phyloP scores from a whole-genome alignment of 352 stramenopile genomes.

The Globisporangium acanthophoron region DNA sequence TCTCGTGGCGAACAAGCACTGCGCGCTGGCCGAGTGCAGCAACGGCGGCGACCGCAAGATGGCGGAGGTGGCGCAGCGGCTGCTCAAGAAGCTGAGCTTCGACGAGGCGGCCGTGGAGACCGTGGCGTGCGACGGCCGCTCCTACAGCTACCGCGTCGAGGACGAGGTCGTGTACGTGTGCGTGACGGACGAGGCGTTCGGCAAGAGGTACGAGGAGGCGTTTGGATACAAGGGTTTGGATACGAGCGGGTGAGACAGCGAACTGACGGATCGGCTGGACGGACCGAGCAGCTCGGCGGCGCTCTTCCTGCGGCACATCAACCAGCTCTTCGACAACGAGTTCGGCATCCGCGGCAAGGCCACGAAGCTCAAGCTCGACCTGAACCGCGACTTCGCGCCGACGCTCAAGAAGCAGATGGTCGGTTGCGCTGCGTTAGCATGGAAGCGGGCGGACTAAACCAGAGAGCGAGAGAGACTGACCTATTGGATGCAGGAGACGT shows the following conservation, averaged over 20 bases:
- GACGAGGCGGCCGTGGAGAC: conserved; percentile 65
- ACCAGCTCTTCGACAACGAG: conserved; percentile 80
- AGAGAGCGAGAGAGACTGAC: not conserved
- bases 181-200: conserved; percentile 72
- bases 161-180: conserved; percentile 83
- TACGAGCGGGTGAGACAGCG: not conserved
- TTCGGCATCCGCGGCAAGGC: conserved; percentile 84
- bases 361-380: conserved; percentile 84
- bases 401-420: conserved; percentile 86
- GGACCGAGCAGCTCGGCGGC: conserved; percentile 43
- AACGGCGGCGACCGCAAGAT: conserved; percentile 83
- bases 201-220: conserved; percentile 46
- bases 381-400: conserved; percentile 82
- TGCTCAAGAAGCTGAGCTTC: conserved; percentile 84
- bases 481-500: conserved; percentile 44
- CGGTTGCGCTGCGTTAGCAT: not conserved
- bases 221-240: not conserved
- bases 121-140: conserved; percentile 79
- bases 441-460: not conserved
- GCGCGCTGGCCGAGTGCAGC: conserved; percentile 73
- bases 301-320: conserved; percentile 83
- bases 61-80: conserved; percentile 81
- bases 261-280: not conserved
- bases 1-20: conserved; percentile 79
- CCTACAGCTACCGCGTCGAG: conserved; percentile 83